Conservation (phyloP, 441 rosid genomes). For the Raphanus hybrid region DNA sequence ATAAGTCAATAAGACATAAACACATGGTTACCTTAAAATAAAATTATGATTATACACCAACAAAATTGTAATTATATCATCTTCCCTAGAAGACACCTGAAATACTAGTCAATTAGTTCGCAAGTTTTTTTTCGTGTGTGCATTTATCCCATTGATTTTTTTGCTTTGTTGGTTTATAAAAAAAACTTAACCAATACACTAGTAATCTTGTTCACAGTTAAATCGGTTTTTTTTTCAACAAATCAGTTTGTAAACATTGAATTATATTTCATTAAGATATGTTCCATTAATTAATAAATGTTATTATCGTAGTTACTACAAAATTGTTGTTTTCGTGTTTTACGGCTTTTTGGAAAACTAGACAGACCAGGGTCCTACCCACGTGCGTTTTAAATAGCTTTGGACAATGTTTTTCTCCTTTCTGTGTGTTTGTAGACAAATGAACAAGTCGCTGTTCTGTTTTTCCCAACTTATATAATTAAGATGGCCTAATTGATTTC, state of each 20-base stretch:
- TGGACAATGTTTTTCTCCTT: conserved; percentile 29
- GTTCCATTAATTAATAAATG: not conserved
- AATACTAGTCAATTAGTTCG: not conserved
- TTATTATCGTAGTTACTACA: not conserved
- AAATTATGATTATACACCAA: not conserved
- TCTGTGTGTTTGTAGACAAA: conserved; percentile 11
- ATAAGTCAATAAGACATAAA: too few species aligned
- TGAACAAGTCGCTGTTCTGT: conserved; percentile 12
- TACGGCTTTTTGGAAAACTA: conserved; percentile 36
- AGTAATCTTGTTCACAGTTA: not conserved
- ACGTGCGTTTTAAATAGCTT: conserved; percentile 39
- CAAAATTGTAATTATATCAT: not conserved
- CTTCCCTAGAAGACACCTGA: not conserved
- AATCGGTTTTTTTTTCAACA: not conserved
- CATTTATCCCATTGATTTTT: not conserved
- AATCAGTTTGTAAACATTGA: not conserved
- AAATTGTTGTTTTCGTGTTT: conserved; percentile 21
- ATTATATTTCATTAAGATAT: not conserved
- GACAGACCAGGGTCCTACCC: conserved; percentile 40
- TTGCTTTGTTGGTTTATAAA: not conserved
- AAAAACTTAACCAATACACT: not conserved
- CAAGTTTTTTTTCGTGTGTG: not conserved
- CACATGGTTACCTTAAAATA: not conserved
- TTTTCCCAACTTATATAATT: not conserved
- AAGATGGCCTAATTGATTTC: not conserved